These are phyloP conservation scores for Periconia sp. DNA, from an alignment of 2,329 filamentous ascomycete species.

Conservation along the genomic window DNA sequence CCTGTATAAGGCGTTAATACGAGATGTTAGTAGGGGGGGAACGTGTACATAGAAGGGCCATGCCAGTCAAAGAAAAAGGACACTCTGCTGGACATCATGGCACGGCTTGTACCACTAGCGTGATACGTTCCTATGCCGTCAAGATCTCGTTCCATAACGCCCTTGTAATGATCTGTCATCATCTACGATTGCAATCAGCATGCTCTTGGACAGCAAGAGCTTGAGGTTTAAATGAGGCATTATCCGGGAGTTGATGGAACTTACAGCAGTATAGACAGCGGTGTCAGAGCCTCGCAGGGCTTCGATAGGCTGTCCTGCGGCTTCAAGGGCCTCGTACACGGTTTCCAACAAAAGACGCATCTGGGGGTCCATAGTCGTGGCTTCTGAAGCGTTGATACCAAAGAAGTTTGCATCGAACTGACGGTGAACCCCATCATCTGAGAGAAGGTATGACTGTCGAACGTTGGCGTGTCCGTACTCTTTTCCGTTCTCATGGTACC, in stretches of 20 bases:
- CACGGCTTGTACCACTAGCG: slow-evolving; percentile 1
- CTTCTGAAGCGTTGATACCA: slow-evolving; percentile 8
- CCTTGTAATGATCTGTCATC: background rate
- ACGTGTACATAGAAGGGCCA: slow-evolving; percentile 19
- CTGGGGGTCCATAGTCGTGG: slow-evolving; percentile 21
- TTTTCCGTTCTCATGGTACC: background rate
- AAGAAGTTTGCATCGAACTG: slow-evolving; percentile 14
- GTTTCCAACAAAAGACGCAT: slow-evolving; percentile 19
- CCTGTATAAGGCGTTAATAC: no score
- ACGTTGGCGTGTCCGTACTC: background rate
- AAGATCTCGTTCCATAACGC: background rate
- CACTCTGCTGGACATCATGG: slow-evolving; percentile 19
- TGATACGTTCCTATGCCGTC: background rate
- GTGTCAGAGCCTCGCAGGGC: background rate
- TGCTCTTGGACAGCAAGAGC: no score
- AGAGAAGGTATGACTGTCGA: slow-evolving; percentile 1
- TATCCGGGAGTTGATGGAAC: no score
- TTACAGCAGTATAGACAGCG: background rate
- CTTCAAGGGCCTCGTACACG: slow-evolving; percentile 21
- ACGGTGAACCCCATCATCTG: slow-evolving; percentile 2
- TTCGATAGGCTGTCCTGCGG: background rate
- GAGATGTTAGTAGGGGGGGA: no score
- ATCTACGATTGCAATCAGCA: no score
- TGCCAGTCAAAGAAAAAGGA: slow-evolving; percentile 21
- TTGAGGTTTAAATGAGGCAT: no score